phyloP scores from a whole-genome alignment of 1,284 basidiomycete genomes.

The Apiotrichum veenhuisii region DNA sequence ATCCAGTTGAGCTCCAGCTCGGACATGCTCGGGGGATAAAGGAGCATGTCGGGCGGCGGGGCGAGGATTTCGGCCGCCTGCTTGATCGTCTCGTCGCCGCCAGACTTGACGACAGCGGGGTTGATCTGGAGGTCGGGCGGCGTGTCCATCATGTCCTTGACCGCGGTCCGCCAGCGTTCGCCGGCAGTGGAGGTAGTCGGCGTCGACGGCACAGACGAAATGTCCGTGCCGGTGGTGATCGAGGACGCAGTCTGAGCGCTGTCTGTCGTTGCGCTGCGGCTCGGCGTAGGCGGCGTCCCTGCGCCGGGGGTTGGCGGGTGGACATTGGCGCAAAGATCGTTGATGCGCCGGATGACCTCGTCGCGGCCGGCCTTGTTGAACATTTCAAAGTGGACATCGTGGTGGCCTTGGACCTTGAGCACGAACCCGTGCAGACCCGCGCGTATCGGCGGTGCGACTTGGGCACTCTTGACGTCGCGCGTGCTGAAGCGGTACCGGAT shows the following conservation, averaged over 20 bases:
- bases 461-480: conserved; percentile 53
- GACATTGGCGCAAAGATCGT: background rate
- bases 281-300: too few species aligned
- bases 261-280: too few species aligned
- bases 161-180: background rate
- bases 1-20: conserved; percentile 41
- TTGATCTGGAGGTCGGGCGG: conserved; percentile 9
- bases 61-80: conserved; percentile 38
- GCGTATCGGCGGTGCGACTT: conserved; percentile 42
- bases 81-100: conserved; percentile 1
- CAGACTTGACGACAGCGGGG: conserved; percentile 7
- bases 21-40: conserved; percentile 23
- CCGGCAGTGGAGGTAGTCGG: background rate
- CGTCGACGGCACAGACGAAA: background rate
- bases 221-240: background rate
- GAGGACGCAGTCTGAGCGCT: too few species aligned
- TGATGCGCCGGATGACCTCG: background rate
- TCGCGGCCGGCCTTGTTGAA: conserved; percentile 20
- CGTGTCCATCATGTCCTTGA: background rate
- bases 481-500: conserved; percentile 57
- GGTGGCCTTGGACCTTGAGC: conserved; percentile 55
- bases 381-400: conserved; percentile 48
- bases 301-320: background rate
- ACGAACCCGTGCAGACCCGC: conserved; percentile 54
- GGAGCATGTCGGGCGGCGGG: conserved; percentile 27